These are phyloP conservation scores for Pistacia integerrima DNA, from an alignment of 345 rosid genomes.

Conservation along the genomic window DNA sequence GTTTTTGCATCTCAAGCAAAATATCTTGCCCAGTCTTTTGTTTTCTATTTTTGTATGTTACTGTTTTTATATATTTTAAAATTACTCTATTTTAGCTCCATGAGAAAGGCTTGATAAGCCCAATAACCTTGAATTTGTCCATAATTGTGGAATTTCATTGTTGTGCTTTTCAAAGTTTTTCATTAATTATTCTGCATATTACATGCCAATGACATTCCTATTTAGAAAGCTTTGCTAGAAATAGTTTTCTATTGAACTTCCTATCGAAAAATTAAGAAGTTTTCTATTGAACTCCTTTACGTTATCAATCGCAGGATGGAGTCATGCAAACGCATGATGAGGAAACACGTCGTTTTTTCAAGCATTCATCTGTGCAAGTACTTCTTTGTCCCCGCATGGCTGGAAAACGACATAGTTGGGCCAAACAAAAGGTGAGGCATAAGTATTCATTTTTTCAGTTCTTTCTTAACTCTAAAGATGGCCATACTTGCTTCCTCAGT, in stretches of 20 bases:
- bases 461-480: background rate
- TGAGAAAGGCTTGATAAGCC: background rate
- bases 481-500: background rate
- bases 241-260: background rate
- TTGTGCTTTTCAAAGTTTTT: background rate
- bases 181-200: background rate
- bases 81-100: background rate
- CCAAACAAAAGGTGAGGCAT: slow-evolving; percentile 72
- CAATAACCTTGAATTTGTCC: background rate
- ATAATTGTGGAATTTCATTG: background rate
- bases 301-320: slow-evolving; percentile 70
- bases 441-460: slow-evolving; percentile 13
- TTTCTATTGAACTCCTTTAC: background rate
- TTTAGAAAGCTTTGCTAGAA: background rate
- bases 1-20: background rate
- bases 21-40: background rate
- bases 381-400: slow-evolving; percentile 91
- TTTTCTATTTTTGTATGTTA: background rate
- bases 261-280: too few relatives aligned
- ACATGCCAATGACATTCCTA: background rate
- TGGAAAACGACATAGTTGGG: slow-evolving; percentile 93
- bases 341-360: slow-evolving; percentile 93
- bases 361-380: slow-evolving; percentile 91
- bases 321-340: slow-evolving; percentile 96
- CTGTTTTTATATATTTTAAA: background rate